These are phyloP conservation scores for Geotrichum reessii DNA, from an alignment of 1,139 yeast species.

Conservation along the genomic window DNA sequence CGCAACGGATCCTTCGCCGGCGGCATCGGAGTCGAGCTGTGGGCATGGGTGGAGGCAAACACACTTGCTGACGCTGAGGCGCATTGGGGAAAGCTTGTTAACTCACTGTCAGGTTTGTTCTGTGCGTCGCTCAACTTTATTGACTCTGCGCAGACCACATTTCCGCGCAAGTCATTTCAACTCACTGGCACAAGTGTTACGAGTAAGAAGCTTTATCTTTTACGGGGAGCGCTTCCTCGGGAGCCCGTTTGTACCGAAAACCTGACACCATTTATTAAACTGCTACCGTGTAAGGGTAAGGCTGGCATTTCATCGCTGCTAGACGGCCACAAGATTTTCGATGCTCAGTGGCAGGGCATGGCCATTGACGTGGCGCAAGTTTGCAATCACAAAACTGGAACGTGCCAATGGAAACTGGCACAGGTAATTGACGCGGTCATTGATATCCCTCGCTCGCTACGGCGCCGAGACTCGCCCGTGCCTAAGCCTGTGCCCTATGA, in stretches of 20 bases:
- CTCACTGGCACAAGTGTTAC: slow-evolving; percentile 27
- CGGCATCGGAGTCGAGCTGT: slow-evolving; percentile 92
- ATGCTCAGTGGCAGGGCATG: slow-evolving; percentile 92
- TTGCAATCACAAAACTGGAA: slow-evolving; percentile 37
- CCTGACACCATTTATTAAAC: slow-evolving; percentile 83
- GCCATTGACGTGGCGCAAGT: slow-evolving; percentile 71
- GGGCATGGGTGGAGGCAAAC: slow-evolving; percentile 76
- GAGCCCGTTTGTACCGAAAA: slow-evolving; percentile 98
- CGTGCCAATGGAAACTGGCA: slow-evolving; percentile 52
- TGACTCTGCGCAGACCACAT: slow-evolving; percentile 71
- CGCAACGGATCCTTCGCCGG: slow-evolving; percentile 67
- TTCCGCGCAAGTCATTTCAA: slow-evolving; percentile 50
- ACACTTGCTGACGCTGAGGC: slow-evolving; percentile 49
- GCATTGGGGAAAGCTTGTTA: slow-evolving; percentile 68
- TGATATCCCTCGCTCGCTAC: slow-evolving; percentile 61
- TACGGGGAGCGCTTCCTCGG: slow-evolving; percentile 86
- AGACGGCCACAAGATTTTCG: slow-evolving; percentile 95
- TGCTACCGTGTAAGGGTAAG: slow-evolving; percentile 88
- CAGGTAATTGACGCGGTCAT: slow-evolving; percentile 73
- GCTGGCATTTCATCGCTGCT: slow-evolving; percentile 81
- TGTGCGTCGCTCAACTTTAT: slow-evolving; percentile 93
- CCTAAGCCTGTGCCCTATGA: slow-evolving; percentile 74
- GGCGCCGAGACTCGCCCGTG: slow-evolving; percentile 61
- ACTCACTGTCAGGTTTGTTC: slow-evolving; percentile 81
- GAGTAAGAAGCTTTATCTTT: slow-evolving; percentile 41